Base-by-base conservation (phyloP, 768 basidiomycete species). In the Lactarius trivialis region DNA sequence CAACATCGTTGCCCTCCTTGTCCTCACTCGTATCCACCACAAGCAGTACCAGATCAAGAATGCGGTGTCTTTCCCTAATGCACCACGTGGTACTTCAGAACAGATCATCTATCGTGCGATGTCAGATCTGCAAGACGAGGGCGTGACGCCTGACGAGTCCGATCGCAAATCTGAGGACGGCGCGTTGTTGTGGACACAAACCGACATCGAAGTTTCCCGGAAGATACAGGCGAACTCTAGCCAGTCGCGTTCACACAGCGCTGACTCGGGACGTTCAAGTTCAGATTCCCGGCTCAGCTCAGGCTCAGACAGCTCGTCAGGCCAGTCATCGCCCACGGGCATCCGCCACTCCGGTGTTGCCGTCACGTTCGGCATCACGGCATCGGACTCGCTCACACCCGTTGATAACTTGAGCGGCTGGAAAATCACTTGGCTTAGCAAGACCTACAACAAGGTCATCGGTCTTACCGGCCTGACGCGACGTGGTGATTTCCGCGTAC, bases 41-140 rank as follows among this genome's bases (percentile, higher is more conserved):
- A 71, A 74, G 24, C 71, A 78, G 45, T 83, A 81, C 71, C 78
- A 79, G 60, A 81, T 84, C 68, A 84, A 85, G 70, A 83, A 84
- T 64, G 77, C 79, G 2, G 72, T 78, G 19, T 78, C 80, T 26
- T 84, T 85, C 70, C 82, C 82, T 7, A 68, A 74, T 30, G 79
- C 83, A 0, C 81, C 81, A 0, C 78, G 78, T 60, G 83, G 82
- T 24, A 82, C 80, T 0, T 82, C 82, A 2, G 82, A 85, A 61
- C 70, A 71, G 15, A 75, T 83, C 60, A 82, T 85, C 55, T 76
- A 77, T 65, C 74, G 74, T 5, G 78, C 78, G 0, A 74, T 85
- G 52, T 74, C 70, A 48, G 76, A 78, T 61, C 67, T 81, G 9
- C 70, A 78, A 37, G 69, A 71, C 30, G 75, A 80, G 54, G 60